These are phyloP conservation scores for Echites panduratus DNA, from an alignment of 257 asterid genomes.

Conservation along the genomic window DNA sequence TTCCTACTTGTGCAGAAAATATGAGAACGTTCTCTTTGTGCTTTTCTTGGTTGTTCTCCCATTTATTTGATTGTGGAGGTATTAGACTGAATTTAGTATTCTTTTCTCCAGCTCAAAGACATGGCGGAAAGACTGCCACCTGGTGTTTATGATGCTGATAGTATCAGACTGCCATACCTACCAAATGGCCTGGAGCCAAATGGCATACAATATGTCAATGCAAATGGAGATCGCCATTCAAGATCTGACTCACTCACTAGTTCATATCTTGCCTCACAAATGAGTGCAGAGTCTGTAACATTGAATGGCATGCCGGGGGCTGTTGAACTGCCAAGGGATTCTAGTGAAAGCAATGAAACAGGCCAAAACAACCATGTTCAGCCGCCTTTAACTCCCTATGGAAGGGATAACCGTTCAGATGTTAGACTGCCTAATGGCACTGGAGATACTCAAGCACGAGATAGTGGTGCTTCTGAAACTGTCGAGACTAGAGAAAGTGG, in stretches of 20 bases:
- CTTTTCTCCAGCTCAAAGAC: conserved; percentile 66
- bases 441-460: conserved; percentile 33
- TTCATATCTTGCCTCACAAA: conserved; percentile 38
- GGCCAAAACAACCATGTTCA: conserved; percentile 30
- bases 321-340: conserved; percentile 23
- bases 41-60: background rate
- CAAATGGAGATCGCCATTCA: conserved; percentile 48
- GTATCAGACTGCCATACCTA: conserved; percentile 54
- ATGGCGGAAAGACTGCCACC: conserved; percentile 94
- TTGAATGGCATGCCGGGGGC: conserved; percentile 28
- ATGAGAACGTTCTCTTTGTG: background rate
- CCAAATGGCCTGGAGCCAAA: conserved; percentile 64
- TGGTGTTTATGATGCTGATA: conserved; percentile 63
- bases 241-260: conserved; percentile 35
- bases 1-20: background rate
- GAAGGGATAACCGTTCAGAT: conserved; percentile 33
- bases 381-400: conserved; percentile 30
- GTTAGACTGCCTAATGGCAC: conserved; percentile 46
- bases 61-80: background rate
- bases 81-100: background rate
- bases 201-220: conserved; percentile 31
- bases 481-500: conserved; percentile 34
- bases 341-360: conserved; percentile 27
- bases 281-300: conserved; percentile 30
- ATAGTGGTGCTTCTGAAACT: conserved; percentile 42